Conservation (phyloP, 257 asterid species). For the Solanum piurae region DNA sequence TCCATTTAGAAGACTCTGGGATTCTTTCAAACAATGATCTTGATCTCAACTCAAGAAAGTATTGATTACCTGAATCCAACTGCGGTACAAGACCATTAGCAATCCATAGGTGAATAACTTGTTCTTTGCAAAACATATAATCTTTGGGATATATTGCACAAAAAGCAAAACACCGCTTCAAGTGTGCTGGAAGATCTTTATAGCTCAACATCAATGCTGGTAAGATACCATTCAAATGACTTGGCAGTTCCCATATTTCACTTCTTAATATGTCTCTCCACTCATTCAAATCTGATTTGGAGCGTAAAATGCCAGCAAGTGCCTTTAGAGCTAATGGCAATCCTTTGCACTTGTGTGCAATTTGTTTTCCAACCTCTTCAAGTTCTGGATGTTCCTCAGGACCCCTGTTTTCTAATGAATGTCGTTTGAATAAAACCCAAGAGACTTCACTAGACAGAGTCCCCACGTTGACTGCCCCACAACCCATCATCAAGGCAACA, state of each 20-base stretch:
- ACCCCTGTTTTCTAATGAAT: not conserved
- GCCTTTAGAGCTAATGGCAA: conserved; percentile 8
- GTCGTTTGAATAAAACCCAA: not conserved
- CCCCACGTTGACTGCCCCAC: not conserved
- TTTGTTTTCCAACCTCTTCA: not conserved
- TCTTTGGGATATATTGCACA: conserved; percentile 21
- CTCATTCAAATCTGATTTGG: not conserved
- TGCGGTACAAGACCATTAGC: not conserved
- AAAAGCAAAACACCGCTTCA: conserved; percentile 11
- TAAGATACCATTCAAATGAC: not conserved
- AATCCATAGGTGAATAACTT: conserved; percentile 8
- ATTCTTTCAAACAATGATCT: not conserved
- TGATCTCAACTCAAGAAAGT: not conserved
- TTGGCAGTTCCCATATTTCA: conserved; percentile 5
- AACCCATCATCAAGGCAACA: not conserved
- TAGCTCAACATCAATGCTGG: conserved; percentile 12
- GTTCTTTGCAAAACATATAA: not conserved
- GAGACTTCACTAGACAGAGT: not conserved
- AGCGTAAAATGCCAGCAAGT: not conserved
- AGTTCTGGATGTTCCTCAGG: not conserved
- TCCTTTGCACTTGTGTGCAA: not conserved
- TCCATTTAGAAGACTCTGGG: not conserved
- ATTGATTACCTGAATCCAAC: not conserved
- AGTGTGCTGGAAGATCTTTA: conserved; percentile 10
- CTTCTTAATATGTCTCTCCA: not conserved